These are phyloP conservation scores for Hericium rajendrae DNA, from an alignment of 768 basidiomycete species.

Conservation along the genomic window DNA sequence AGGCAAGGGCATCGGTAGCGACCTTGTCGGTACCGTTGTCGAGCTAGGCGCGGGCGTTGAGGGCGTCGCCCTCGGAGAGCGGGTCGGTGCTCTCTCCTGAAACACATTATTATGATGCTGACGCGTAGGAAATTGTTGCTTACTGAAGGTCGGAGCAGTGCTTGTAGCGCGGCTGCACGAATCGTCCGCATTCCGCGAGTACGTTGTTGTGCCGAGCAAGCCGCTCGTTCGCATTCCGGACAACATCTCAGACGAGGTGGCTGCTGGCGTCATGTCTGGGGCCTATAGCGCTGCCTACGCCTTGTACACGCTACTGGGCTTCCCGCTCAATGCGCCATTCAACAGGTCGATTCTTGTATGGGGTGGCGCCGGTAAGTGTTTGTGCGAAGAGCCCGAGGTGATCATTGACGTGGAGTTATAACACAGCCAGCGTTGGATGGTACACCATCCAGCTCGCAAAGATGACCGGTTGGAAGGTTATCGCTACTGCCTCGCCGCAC, in stretches of 20 bases:
- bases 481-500: slow-evolving; percentile 25
- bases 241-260: neutral
- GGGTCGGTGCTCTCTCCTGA: neutral
- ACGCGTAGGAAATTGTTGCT: neutral
- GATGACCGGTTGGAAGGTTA: slow-evolving; percentile 23
- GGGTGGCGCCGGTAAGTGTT: neutral
- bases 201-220: neutral
- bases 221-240: neutral
- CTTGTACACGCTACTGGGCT: neutral
- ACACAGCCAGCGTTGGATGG: slow-evolving; percentile 17
- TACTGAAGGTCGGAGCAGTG: neutral
- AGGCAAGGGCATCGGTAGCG: neutral
- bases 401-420: slow-evolving; percentile 16
- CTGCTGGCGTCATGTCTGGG: neutral
- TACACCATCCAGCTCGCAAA: slow-evolving; percentile 22
- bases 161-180: neutral
- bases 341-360: neutral
- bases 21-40: neutral
- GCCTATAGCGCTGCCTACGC: neutral
- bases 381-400: slow-evolving; percentile 5
- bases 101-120: neutral
- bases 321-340: neutral
- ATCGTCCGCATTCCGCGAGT: neutral
- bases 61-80: neutral
- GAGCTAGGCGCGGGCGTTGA: neutral